Evolutionary conservation across 2,329 filamentous ascomycete genomes (phyloP).

Genomic region (Cladosporium oxysporum): DNA sequence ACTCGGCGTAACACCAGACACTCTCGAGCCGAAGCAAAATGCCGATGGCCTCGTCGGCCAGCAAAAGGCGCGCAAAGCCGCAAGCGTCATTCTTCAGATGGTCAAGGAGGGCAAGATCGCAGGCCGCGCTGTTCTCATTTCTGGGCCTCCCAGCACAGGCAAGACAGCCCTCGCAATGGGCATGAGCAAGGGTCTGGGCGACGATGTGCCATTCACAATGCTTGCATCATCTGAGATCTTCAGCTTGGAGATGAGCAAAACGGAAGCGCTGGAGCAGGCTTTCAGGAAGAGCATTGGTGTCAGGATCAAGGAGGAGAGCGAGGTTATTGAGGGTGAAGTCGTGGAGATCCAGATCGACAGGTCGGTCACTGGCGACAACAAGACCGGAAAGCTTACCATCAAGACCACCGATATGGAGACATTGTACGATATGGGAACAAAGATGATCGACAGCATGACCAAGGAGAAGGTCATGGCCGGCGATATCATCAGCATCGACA

Average conservation of each 20-base stretch:
- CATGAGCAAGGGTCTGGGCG: constrained; percentile 92
- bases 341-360: constrained; percentile 98
- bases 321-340: constrained; percentile 98
- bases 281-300: constrained; percentile 98
- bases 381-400: constrained; percentile 98
- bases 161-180: constrained; percentile 99
- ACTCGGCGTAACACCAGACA: constrained; percentile 88
- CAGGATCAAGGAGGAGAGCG: constrained; percentile 96
- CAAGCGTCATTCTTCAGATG: constrained; percentile 96
- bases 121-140: constrained; percentile 89
- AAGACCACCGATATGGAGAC: constrained; percentile 99
- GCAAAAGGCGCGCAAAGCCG: constrained; percentile 93
- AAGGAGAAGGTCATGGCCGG: constrained; percentile 99
- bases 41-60: constrained; percentile 96
- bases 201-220: constrained; percentile 95
- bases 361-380: constrained; percentile 91
- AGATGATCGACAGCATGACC: constrained; percentile 99
- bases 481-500: constrained; percentile 98
- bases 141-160: constrained; percentile 92
- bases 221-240: constrained; percentile 97
- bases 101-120: constrained; percentile 99
- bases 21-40: constrained; percentile 77
- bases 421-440: constrained; percentile 98
- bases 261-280: constrained; percentile 95
- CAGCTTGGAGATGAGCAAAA: constrained; percentile 99